Percentiles rank a stretch among this genome's conserved stretches.
phyloP scores from a whole-genome alignment of 257 asterid species.

The Nicotiana tabacum region DNA sequence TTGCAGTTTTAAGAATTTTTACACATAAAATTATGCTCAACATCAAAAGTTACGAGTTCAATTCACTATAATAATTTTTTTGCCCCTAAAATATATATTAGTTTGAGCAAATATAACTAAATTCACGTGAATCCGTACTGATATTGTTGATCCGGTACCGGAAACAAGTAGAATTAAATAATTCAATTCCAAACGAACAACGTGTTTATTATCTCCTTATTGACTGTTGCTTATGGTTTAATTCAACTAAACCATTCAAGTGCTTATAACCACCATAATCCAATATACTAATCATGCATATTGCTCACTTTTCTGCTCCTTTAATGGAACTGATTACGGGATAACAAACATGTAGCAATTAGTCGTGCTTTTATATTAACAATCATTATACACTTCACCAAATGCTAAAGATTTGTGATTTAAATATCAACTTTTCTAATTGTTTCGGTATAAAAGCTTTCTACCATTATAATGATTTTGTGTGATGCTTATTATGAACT shows the following conservation, averaged over 20 bases:
- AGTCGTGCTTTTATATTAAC: neutral
- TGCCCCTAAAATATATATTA: too few relatives aligned
- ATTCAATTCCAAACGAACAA: neutral
- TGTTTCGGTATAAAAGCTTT: neutral
- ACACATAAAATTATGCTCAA: too few relatives aligned
- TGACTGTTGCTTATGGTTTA: neutral
- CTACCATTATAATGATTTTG: neutral
- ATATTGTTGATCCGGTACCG: too few relatives aligned
- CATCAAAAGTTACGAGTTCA: too few relatives aligned
- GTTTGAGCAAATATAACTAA: too few relatives aligned
- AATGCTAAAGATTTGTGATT: conserved; percentile 4
- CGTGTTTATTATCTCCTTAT: neutral
- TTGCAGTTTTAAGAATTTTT: too few relatives aligned
- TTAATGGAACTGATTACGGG: conserved; percentile 2
- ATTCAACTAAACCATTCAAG: conserved; percentile 9
- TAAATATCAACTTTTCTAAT: neutral
- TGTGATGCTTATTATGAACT: neutral
- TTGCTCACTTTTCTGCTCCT: neutral
- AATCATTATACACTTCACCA: conserved; percentile 7
- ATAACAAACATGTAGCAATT: neutral
- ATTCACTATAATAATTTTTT: too few relatives aligned
- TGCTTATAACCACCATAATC: conserved; percentile 11
- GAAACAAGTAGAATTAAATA: too few relatives aligned
- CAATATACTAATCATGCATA: neutral
- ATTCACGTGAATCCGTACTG: too few relatives aligned